These are phyloP conservation scores for Rhododendron henanense DNA, from an alignment of 148 eudicot species.

Conservation along the genomic window DNA sequence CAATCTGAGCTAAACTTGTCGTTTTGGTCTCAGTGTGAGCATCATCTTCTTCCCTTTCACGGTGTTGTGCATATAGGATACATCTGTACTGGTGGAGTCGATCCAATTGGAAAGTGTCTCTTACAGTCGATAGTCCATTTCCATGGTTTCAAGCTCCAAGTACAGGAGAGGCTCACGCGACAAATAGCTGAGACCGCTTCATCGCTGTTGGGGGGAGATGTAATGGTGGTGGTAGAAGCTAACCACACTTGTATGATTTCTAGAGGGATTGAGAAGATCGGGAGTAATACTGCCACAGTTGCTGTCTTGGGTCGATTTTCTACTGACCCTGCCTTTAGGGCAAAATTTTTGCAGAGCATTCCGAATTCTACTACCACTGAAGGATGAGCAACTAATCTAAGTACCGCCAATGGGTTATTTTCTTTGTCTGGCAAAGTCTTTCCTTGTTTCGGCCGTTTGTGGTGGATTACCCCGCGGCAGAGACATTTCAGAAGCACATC, in stretches of 20 bases:
- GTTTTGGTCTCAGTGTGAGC: constrained; percentile 93
- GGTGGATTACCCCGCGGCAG: not conserved
- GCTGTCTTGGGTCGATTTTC: constrained; percentile 90
- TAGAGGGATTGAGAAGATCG: constrained; percentile 86
- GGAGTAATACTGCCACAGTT: constrained; percentile 80
- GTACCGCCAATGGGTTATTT: not conserved
- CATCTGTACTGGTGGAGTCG: constrained; percentile 26
- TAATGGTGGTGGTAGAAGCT: constrained; percentile 89
- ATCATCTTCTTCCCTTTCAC: constrained; percentile 89
- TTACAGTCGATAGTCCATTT: constrained; percentile 78
- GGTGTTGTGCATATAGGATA: constrained; percentile 93
- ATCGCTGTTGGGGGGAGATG: constrained; percentile 63
- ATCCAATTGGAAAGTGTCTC: constrained; percentile 42
- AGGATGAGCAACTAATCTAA: constrained; percentile 13
- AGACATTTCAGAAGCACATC: not conserved
- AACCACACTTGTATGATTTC: constrained; percentile 93
- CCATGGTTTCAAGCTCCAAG: constrained; percentile 87
- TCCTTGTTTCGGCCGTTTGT: not conserved
- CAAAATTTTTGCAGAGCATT: constrained; percentile 60
- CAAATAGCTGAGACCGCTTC: constrained; percentile 86
- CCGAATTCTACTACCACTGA: constrained; percentile 27
- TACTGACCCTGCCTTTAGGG: constrained; percentile 57
- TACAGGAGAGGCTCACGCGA: constrained; percentile 89
- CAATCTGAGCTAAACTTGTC: constrained; percentile 57
- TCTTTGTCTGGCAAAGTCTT: not conserved